Evolutionary conservation across 805 yeast species (phyloP).

Genomic region (Spathaspora hagerdaliae): DNA sequence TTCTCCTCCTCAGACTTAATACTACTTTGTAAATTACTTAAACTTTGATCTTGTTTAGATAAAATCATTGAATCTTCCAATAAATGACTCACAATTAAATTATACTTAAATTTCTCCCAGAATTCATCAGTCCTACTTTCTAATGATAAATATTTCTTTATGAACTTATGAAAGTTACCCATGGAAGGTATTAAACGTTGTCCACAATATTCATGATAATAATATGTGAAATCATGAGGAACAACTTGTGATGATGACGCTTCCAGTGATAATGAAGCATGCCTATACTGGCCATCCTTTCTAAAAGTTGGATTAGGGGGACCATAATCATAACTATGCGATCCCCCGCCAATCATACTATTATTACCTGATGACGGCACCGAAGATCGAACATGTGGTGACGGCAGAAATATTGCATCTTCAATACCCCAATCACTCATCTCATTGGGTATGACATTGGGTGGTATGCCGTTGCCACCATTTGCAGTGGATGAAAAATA

Average conservation of each 20-base stretch:
- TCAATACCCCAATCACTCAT: slow-evolving; percentile 39
- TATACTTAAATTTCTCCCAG: slow-evolving; percentile 41
- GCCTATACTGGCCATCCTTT: background rate
- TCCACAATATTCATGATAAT: background rate
- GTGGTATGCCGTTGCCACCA: no score
- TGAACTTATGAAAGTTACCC: slow-evolving; percentile 19
- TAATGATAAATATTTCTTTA: slow-evolving; percentile 24
- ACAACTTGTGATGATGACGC: background rate
- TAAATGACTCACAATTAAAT: slow-evolving; percentile 32
- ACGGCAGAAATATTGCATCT: slow-evolving; percentile 10
- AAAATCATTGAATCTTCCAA: slow-evolving; percentile 38
- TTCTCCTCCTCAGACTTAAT: background rate
- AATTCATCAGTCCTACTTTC: slow-evolving; percentile 16
- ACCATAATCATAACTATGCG: background rate
- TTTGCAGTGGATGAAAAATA: slow-evolving; percentile 14
- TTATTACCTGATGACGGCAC: background rate
- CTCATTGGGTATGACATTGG: slow-evolving; percentile 1
- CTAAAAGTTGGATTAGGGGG: background rate
- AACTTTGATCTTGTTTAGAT: slow-evolving; percentile 39
- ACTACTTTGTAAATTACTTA: slow-evolving; percentile 13
- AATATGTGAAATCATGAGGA: background rate
- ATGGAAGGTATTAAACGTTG: slow-evolving; percentile 8
- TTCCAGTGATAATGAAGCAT: background rate
- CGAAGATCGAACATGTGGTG: background rate
- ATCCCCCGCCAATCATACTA: background rate